Conservation (phyloP, 768 basidiomycete species). For the Sporobolomyces pararoseus region DNA sequence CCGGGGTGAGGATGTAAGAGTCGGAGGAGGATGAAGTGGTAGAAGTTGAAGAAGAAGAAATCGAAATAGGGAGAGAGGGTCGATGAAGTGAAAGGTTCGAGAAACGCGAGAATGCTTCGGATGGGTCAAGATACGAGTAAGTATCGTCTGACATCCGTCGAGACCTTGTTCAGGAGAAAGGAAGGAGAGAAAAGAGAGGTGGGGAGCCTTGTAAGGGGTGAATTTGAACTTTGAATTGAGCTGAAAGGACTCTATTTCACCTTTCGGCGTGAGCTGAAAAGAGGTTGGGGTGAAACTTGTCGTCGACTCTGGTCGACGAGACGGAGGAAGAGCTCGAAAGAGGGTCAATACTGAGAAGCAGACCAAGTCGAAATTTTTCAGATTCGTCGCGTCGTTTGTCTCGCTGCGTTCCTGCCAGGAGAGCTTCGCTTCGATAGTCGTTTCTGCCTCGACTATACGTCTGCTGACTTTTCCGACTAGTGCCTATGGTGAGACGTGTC, state of each 20-base stretch:
- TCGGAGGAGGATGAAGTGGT: background rate
- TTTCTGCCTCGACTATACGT: no score
- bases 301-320: background rate
- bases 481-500: no score
- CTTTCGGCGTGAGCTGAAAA: no score
- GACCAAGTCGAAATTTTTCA: background rate
- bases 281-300: no score
- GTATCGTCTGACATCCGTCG: conserved; percentile 7
- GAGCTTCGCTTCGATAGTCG: no score
- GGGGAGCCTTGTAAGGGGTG: background rate
- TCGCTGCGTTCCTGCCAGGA: background rate
- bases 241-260: no score
- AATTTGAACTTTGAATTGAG: background rate
- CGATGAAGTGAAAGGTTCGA: conserved; percentile 1
- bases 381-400: background rate
- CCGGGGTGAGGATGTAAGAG: conserved; percentile 13
- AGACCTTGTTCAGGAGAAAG: background rate
- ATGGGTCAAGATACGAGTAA: background rate
- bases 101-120: conserved; percentile 15
- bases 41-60: background rate
- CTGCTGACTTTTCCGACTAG: no score
- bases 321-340: background rate
- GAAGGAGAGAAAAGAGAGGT: background rate
- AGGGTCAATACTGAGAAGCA: background rate
- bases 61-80: background rate